Evolutionary conservation across 306 rosid genomes (phyloP).

Genomic region (Neltuma alba): DNA sequence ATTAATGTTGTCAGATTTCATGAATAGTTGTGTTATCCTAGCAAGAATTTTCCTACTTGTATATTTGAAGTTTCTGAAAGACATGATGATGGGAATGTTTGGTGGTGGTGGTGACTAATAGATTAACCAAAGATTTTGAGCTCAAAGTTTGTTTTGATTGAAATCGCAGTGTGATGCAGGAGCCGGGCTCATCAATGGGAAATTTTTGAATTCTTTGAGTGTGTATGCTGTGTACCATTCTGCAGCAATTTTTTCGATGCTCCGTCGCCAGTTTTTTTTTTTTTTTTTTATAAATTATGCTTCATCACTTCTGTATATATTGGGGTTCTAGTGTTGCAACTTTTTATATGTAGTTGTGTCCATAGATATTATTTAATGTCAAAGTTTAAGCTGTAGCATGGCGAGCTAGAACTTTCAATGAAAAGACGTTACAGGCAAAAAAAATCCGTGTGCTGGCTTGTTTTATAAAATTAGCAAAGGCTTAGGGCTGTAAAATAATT

Average conservation of each 20-base stretch:
- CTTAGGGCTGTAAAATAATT: no score
- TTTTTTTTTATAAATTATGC: background rate
- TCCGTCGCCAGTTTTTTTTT: constrained; percentile 7
- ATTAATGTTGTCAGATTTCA: no score
- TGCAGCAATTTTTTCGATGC: constrained; percentile 6
- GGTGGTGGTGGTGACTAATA: constrained; percentile 71
- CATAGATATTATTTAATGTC: constrained; percentile 8
- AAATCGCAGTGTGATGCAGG: constrained; percentile 4
- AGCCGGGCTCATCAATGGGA: constrained; percentile 12
- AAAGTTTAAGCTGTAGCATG: constrained; percentile 6
- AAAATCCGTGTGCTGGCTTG: background rate
- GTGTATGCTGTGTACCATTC: constrained; percentile 24
- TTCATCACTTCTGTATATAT: constrained; percentile 37
- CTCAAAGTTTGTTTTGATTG: constrained; percentile 24
- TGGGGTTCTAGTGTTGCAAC: background rate
- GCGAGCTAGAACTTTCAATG: constrained; percentile 31
- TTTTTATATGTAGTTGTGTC: background rate
- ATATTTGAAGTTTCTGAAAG: no score
- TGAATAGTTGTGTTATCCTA: no score
- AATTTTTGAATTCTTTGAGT: constrained; percentile 24
- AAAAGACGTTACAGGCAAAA: constrained; percentile 1
- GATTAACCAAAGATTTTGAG: constrained; percentile 13
- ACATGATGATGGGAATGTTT: constrained; percentile 93
- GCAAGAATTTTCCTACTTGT: no score
- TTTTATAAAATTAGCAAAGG: background rate